Evolutionary conservation across 371 early-diverging fungal species (phyloP).

Genomic region (Lichtheimia ornata): DNA sequence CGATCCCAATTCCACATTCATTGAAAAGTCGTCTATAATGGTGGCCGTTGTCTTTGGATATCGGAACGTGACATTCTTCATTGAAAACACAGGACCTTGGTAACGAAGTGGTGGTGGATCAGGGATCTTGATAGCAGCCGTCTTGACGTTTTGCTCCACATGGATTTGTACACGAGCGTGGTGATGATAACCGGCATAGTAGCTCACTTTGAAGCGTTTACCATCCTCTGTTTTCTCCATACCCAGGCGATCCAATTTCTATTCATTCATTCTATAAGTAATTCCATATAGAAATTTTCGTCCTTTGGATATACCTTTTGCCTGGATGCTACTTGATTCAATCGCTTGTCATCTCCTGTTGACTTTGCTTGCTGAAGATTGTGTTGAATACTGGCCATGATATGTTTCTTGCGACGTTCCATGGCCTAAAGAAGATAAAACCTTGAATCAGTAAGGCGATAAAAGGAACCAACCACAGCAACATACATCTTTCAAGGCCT

Average conservation of each 20-base stretch:
- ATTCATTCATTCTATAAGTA: neutral
- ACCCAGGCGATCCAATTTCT: slow-evolving; percentile 64
- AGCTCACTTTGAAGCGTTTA: slow-evolving; percentile 67
- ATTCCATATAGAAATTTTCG: neutral
- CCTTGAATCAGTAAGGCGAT: too few species aligned
- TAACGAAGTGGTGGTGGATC: slow-evolving; percentile 61
- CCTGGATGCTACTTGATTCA: slow-evolving; percentile 71
- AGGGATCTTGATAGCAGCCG: slow-evolving; percentile 57
- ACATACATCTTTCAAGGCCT: slow-evolving; percentile 43
- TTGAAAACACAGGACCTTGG: slow-evolving; percentile 62
- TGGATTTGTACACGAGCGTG: slow-evolving; percentile 50
- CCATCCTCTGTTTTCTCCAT: slow-evolving; percentile 69
- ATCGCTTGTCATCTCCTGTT: slow-evolving; percentile 77
- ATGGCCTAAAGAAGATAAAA: slow-evolving; percentile 26
- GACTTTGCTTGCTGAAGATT: slow-evolving; percentile 68
- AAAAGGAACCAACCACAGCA: neutral
- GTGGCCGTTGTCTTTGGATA: slow-evolving; percentile 30
- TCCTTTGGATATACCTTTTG: slow-evolving; percentile 53
- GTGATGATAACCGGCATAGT: slow-evolving; percentile 59
- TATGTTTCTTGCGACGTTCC: slow-evolving; percentile 64
- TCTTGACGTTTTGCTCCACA: slow-evolving; percentile 59
- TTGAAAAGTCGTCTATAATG: slow-evolving; percentile 57
- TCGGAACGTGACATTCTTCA: slow-evolving; percentile 63
- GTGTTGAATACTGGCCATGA: slow-evolving; percentile 63
- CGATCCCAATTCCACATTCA: slow-evolving; percentile 60